Base-by-base conservation (phyloP, 768 basidiomycete species). In the Galerina sulciceps region DNA sequence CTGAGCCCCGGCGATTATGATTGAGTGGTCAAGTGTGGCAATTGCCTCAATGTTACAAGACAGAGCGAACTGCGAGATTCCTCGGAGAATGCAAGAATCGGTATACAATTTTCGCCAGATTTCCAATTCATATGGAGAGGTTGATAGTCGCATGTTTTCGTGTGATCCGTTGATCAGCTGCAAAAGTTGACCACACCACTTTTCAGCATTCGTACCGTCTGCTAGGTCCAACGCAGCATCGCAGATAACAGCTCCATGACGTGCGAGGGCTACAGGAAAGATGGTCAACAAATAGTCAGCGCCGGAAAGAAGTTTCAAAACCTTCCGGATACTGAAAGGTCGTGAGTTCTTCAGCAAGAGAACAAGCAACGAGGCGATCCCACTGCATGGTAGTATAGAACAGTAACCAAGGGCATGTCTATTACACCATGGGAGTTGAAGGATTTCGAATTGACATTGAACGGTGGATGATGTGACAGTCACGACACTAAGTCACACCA, bases 1-100 rank as follows among this genome's bases (percentile, higher is more conserved):
- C 15, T 86, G 79, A 2, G 88, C 85, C 1, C 95, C 95, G 13
- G 94, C 88, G 49, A 96, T 80, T 60, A 99, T 87, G 61, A 98
- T 87, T 1, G 89, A 88, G 62, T 79, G 81, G 68, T 99, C 97
- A 22, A 98, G 75, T 13, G 79, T 73, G 5, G 77, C 75, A 38
- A 98, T 81, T 20, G 82, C 77, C 44, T 76, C 66, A 62, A 3
- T 67, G 62, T 31, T 65, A 51, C 35, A 67, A 43, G 43, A 75
- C 35, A 63, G 79, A 73, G 34, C 74, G 67, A 64, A 89, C 40
- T 62, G 62, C 14, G 61, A 44, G 23, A 73, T 73, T 4, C 79
- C 78, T 59, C 78, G 79, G 41, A 93, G 71, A 40, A 96, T 75
- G 52, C 81, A 84, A 10, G 86, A 81, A 64, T 96, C 93, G 41